Percentiles rank a stretch among this genome's conserved stretches.
Evolutionary conservation across 108 stramenopile species (phyloP).

Genomic region (Cylindrotheca fusiformis): DNA sequence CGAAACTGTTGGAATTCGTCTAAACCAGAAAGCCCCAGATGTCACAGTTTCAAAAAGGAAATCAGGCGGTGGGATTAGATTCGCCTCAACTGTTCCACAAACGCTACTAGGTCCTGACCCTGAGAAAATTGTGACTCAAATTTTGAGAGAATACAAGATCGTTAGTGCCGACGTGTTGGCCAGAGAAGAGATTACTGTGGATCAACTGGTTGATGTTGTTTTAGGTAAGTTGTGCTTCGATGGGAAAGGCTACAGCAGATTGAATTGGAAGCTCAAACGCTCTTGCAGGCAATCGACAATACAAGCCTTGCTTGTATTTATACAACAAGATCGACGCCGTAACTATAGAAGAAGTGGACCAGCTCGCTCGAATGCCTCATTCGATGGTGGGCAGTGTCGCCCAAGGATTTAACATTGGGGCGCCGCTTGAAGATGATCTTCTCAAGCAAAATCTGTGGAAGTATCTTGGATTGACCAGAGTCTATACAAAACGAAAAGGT

Average conservation of each 20-base stretch:
- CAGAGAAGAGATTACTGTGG: conserved; percentile 93
- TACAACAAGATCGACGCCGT: conserved; percentile 99
- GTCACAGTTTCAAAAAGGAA: conserved; percentile 87
- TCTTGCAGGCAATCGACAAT: conserved; percentile 85
- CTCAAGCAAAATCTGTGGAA: conserved; percentile 92
- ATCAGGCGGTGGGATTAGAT: conserved; percentile 87
- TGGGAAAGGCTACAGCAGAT: too few relatives aligned
- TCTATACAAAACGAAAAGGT: conserved; percentile 97
- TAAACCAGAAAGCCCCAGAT: conserved; percentile 93
- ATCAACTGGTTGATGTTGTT: conserved; percentile 98
- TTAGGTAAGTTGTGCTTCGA: conserved; percentile 14
- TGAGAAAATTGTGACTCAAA: conserved; percentile 85
- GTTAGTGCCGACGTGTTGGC: conserved; percentile 92
- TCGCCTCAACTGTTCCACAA: conserved; percentile 89
- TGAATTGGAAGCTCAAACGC: too few relatives aligned
- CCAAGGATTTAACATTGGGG: conserved; percentile 82
- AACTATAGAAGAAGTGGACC: conserved; percentile 97
- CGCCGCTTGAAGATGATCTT: conserved; percentile 71
- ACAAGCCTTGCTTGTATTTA: conserved; percentile 94
- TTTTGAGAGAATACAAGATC: conserved; percentile 94
- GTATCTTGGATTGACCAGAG: conserved; percentile 93
- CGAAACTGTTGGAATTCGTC: conserved; percentile 96
- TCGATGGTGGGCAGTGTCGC: conserved; percentile 91
- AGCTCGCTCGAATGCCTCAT: conserved; percentile 93
- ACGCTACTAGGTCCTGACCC: conserved; percentile 93